phyloP scores from a whole-genome alignment of 2,329 filamentous ascomycete species.

The Pseudogymnoascus verrucosus region DNA sequence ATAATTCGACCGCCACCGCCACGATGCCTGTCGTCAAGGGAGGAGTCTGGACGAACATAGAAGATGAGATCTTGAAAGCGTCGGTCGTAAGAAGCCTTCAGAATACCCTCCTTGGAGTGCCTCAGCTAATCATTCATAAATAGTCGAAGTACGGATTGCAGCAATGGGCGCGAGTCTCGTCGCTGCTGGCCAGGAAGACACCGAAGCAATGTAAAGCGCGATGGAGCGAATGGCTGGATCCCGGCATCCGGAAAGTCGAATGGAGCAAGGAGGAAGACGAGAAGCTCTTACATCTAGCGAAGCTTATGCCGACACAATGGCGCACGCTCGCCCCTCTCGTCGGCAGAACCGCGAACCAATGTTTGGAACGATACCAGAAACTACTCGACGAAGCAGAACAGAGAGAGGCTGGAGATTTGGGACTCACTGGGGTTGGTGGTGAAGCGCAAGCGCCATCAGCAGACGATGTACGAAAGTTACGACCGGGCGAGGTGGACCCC shows the following conservation, averaged over 20 bases:
- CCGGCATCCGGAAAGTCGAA: slow-evolving; percentile 95
- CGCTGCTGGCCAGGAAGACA: slow-evolving; percentile 91
- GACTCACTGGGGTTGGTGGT: slow-evolving; percentile 76
- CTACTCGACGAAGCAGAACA: slow-evolving; percentile 93
- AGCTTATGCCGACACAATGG: slow-evolving; percentile 99
- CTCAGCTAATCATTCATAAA: background rate
- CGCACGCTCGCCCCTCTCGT: slow-evolving; percentile 96
- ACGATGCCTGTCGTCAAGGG: slow-evolving; percentile 66
- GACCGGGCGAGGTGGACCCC: slow-evolving; percentile 92
- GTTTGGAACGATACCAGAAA: slow-evolving; percentile 93
- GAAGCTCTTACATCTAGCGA: slow-evolving; percentile 90
- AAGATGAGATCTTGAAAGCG: slow-evolving; percentile 96
- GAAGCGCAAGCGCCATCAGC: slow-evolving; percentile 83
- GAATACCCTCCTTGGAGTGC: background rate
- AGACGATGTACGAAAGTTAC: slow-evolving; percentile 80
- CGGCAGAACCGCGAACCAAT: slow-evolving; percentile 92
- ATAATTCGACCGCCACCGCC: slow-evolving; percentile 23
- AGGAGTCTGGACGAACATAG: slow-evolving; percentile 68
- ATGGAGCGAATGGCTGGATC: slow-evolving; percentile 98
- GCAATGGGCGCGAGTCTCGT: slow-evolving; percentile 98
- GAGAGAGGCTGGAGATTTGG: slow-evolving; percentile 71
- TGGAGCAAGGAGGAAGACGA: slow-evolving; percentile 99
- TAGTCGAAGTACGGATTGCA: slow-evolving; percentile 79
- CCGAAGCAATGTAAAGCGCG: slow-evolving; percentile 98
- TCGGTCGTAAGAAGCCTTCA: background rate